Conservation (phyloP, 2,329 filamentous ascomycete genomes). For the Claviceps purpurea region DNA sequence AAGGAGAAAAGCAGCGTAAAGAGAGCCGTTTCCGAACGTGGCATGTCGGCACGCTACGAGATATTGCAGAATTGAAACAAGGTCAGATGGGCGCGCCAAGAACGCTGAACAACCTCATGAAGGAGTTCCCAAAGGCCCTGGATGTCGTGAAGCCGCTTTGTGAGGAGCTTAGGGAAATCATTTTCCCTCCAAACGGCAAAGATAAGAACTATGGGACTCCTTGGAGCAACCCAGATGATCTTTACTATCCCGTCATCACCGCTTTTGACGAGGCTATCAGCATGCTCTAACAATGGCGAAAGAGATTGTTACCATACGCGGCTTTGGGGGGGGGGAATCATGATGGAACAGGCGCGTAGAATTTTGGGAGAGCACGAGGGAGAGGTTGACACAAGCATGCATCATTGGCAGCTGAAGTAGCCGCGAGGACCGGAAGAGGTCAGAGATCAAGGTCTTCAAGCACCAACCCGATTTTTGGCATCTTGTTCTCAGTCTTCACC, state of each 20-base stretch:
- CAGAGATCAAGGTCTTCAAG: too few relatives aligned
- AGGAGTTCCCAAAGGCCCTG: slow-evolving; percentile 8
- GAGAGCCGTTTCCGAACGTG: slow-evolving; percentile 4
- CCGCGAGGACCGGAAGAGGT: too few relatives aligned
- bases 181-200: slow-evolving; percentile 4
- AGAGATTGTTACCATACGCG: neutral
- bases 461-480: too few relatives aligned
- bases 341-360: neutral
- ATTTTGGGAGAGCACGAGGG: neutral
- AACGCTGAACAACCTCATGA: neutral
- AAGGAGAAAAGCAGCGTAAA: neutral
- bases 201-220: slow-evolving; percentile 6
- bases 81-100: slow-evolving; percentile 3
- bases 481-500: too few relatives aligned
- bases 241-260: slow-evolving; percentile 7
- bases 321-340: too few relatives aligned
- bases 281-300: neutral
- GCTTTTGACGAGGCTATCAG: slow-evolving; percentile 6
- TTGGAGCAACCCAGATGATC: slow-evolving; percentile 5
- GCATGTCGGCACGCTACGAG: slow-evolving; percentile 5
- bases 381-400: too few relatives aligned
- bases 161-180: slow-evolving; percentile 5
- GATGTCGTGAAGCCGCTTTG: slow-evolving; percentile 10
- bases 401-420: too few relatives aligned
- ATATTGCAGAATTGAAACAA: slow-evolving; percentile 4